phyloP scores from a whole-genome alignment of 768 basidiomycete genomes.

The Leccinum longicurvipes region DNA sequence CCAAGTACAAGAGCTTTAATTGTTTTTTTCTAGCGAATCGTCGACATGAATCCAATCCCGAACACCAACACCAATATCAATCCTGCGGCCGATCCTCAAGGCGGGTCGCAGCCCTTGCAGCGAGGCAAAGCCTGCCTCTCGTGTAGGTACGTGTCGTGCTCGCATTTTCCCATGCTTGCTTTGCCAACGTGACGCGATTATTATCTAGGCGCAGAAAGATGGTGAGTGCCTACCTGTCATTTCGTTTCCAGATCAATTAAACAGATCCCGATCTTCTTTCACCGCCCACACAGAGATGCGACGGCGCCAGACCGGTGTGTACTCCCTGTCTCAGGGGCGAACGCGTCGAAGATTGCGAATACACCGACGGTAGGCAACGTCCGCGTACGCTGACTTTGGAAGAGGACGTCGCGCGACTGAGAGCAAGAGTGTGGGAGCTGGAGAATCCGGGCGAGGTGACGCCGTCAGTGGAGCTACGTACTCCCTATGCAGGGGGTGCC shows the following conservation, averaged over 20 bases:
- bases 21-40: background rate
- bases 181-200: background rate
- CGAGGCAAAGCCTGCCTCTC: conserved; percentile 50
- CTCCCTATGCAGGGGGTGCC: conserved; percentile 40
- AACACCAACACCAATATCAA: background rate
- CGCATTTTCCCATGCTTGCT: background rate
- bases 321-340: conserved; percentile 59
- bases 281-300: conserved; percentile 50
- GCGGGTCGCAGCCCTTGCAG: conserved; percentile 30
- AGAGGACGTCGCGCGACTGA: conserved; percentile 53
- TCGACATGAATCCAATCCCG: background rate
- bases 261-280: background rate
- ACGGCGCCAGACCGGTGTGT: conserved; percentile 61
- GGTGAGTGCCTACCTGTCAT: conserved; percentile 23
- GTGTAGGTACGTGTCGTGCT: conserved; percentile 41
- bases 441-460: conserved; percentile 49
- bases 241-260: background rate
- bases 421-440: conserved; percentile 54
- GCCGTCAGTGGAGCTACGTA: conserved; percentile 47
- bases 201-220: conserved; percentile 46
- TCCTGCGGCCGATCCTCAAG: conserved; percentile 5
- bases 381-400: conserved; percentile 60
- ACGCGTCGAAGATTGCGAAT: conserved; percentile 68
- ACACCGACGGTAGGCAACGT: conserved; percentile 59
- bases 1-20: background rate